Percentiles rank a stretch among this genome's conserved stretches.
These are phyloP conservation scores for Ustanciosporium gigantosporum DNA, from an alignment of 1,284 basidiomycete genomes.

Conservation along the genomic window DNA sequence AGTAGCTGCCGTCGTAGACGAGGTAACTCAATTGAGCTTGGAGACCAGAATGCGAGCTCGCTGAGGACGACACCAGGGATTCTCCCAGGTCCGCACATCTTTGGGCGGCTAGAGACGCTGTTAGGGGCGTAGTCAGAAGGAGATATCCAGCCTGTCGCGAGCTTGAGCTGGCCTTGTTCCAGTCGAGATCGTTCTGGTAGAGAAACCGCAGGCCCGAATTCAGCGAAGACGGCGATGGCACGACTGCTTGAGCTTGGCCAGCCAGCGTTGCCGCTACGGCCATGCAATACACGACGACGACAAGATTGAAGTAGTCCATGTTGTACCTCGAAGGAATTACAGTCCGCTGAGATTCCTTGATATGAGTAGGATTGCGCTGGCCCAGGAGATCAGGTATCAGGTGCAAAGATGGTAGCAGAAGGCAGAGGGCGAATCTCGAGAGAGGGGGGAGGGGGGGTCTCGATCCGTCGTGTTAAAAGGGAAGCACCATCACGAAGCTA, in stretches of 20 bases:
- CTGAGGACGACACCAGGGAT: slow-evolving; percentile 12
- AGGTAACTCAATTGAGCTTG: slow-evolving; percentile 24
- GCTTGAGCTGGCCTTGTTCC: slow-evolving; percentile 18
- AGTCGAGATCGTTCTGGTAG: slow-evolving; percentile 48
- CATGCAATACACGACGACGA: too few species aligned
- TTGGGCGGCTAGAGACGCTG: slow-evolving; percentile 16
- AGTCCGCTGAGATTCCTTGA: too few species aligned
- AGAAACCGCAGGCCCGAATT: slow-evolving; percentile 26
- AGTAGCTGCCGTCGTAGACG: slow-evolving; percentile 11
- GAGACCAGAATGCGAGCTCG: slow-evolving; percentile 12
- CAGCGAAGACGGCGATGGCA: not conserved
- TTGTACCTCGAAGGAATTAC: too few species aligned
- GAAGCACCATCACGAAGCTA: too few species aligned
- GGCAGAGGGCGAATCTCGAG: too few species aligned
- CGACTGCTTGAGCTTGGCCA: too few species aligned
- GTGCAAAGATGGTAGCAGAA: too few species aligned
- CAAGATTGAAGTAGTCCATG: too few species aligned
- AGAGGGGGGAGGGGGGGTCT: too few species aligned
- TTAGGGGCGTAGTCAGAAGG: slow-evolving; percentile 15
- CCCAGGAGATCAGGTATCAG: too few species aligned
- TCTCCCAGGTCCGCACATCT: slow-evolving; percentile 33
- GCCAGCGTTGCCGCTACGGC: not conserved
- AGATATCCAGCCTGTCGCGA: slow-evolving; percentile 36
- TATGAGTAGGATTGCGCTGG: not conserved
- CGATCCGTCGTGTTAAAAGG: too few species aligned